Evolutionary conservation across 441 rosid species (phyloP).

Genomic region (Hura crepitans): DNA sequence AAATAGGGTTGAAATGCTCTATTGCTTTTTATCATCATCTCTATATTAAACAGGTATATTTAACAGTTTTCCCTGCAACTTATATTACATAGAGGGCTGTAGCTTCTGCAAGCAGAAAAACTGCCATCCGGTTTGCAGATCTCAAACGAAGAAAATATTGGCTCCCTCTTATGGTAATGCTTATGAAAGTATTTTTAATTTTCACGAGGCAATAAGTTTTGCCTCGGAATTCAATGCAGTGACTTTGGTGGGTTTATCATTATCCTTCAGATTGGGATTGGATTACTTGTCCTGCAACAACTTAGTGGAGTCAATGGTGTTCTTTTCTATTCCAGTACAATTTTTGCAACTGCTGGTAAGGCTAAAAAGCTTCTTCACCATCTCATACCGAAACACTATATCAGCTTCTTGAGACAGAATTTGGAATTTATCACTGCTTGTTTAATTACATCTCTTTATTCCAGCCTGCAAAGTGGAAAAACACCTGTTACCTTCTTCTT

Average conservation of each 20-base stretch:
- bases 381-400: background rate
- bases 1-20: conserved; percentile 8
- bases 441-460: background rate
- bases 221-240: background rate
- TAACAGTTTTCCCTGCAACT: conserved; percentile 15
- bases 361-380: conserved; percentile 16
- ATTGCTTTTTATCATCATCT: background rate
- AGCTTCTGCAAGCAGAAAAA: conserved; percentile 59
- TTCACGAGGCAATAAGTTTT: background rate
- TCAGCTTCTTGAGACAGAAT: conserved; percentile 8
- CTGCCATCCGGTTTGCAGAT: conserved; percentile 63
- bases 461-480: background rate
- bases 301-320: conserved; percentile 79
- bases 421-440: conserved; percentile 1
- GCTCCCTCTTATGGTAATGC: conserved; percentile 73
- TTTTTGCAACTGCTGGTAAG: conserved; percentile 71
- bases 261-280: conserved; percentile 67
- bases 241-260: conserved; percentile 11
- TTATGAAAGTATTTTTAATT: background rate
- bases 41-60: conserved; percentile 1
- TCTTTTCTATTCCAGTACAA: conserved; percentile 72
- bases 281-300: conserved; percentile 72
- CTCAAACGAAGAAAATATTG: conserved; percentile 76
- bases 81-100: conserved; percentile 50
- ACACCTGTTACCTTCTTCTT: background rate